Percentiles rank a stretch among this genome's conserved stretches.
Conservation (phyloP, 202 grass and related monocot genomes). For the Eragrostis tef region DNA sequence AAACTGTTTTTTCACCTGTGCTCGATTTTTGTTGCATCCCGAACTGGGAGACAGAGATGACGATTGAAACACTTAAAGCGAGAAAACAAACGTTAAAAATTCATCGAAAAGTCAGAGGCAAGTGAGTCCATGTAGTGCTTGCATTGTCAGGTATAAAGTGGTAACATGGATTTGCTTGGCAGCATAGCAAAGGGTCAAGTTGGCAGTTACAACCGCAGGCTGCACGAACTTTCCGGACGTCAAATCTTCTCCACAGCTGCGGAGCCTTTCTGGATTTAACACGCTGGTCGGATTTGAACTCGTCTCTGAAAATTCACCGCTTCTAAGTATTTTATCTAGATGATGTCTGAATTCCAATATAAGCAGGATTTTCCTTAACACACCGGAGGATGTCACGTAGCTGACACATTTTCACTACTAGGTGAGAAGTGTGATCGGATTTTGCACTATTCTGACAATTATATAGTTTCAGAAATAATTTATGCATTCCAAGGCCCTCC, state of each 20-base stretch:
- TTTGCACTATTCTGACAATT: too few relatives aligned
- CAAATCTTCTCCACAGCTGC: not conserved
- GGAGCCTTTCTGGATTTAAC: not conserved
- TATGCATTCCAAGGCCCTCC: not conserved
- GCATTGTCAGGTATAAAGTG: slow-evolving; percentile 41
- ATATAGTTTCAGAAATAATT: too few relatives aligned
- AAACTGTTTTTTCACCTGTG: not conserved
- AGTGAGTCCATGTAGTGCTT: not conserved
- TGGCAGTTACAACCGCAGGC: slow-evolving; percentile 15
- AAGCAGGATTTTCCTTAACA: too few relatives aligned
- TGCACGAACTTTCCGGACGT: slow-evolving; percentile 37
- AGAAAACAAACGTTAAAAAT: not conserved
- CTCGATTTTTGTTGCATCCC: not conserved
- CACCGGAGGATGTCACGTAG: too few relatives aligned
- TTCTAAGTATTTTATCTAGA: not conserved
- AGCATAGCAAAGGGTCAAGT: not conserved
- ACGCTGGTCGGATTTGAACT: slow-evolving; percentile 17
- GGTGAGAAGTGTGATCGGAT: too few relatives aligned
- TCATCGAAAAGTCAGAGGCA: slow-evolving; percentile 23
- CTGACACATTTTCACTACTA: too few relatives aligned
- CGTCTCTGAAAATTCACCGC: slow-evolving; percentile 15
- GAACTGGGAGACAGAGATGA: slow-evolving; percentile 38
- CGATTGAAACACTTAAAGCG: not conserved
- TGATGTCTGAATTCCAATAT: not conserved
- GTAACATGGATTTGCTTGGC: slow-evolving; percentile 25